Evolutionary conservation across 441 rosid species (phyloP), one percentile per base, ranked within the genome.

Genomic region (Melastoma candidum): DNA sequence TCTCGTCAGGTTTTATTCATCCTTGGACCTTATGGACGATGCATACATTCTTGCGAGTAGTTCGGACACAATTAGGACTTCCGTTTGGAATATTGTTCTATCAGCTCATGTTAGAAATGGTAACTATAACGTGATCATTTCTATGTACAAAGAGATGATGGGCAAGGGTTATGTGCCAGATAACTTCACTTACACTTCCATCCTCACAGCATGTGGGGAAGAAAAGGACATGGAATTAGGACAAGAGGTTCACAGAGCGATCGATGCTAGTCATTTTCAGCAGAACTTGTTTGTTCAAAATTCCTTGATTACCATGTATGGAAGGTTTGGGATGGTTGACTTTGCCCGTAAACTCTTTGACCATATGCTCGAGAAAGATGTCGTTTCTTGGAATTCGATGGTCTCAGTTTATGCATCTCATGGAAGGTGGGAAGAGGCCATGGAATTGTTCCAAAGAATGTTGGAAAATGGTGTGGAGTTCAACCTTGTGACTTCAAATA

Each of bases 191-290:
- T 88, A 83, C 56, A 92, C 96, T 0, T 78, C 95, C 26, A 77
- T 85, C 67, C 81, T 85, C 11, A 88, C 81, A 68, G 89, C 92
- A 3, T 88, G 96, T 63, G 85, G 84, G 25, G 83, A 81, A 68
- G 74, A 59, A 24, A 47, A 65, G 39, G 87, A 88, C 56, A 8
- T 80, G 44, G 54, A 56, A 3, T 77, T 77, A 45, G 95, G 95
- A 57, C 78, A 49, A 59, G 73, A 69, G 62, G 70, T 83, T 60
- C 95, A 83, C 58, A 68, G 70, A 25, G 69, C 77, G 4, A 77
- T 88, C 55, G 36, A 27, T 39, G 65, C 58, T 49, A 78, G 82
- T 59, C 24, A 69, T 27, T 53, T 49, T 51, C 63, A 53, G 47
- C 53, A 68, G 74, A 74, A 65, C 65, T 69, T 85, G 72, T 83